Base-by-base conservation (phyloP, 1,284 basidiomycete species). In the Lignosus rhinocerotis region DNA sequence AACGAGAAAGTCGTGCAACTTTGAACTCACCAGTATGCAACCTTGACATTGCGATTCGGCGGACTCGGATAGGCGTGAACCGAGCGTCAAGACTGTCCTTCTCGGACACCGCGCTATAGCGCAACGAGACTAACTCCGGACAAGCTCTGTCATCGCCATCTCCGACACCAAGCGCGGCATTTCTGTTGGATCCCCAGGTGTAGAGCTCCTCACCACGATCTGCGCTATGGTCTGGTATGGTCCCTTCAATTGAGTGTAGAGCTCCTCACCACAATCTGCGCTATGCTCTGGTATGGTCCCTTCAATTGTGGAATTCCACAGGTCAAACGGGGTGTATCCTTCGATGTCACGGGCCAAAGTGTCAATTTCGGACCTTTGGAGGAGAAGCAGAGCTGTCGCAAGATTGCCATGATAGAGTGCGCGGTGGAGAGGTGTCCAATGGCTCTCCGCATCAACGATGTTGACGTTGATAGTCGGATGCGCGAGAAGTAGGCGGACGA, bases 121-220 rank as follows among this genome's bases (percentile, higher is more conserved):
- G 78, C 64, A 91, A 78, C 48, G 81, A 73, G 21, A 98, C 86
- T 49, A 86, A 85, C 64, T 98, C 95, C 0, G 96, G 94, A 66
- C 86, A 84, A 0, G 79, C 70, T 52, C 94, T 85, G 69, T 98
- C 94, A 56, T 88, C 83, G 17, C 83, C 85, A 66, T 96, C 92
- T 2, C 88, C 88, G 16, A 92, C 79, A 3, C 96, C 96, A 12
- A 99, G 84, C 0, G 89, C 82, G 31, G 90, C 92, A 73, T 96
- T 96, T 63, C 89, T 83, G 70, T 98, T 99, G 14, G 84, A 80
- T 14, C 97, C 97, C 96, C 96, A 99, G 0, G 91, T 93, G 66
- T 87, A 92, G 12, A 99, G 76, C 55, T 97, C 88, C 0, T 79
- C 80, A 25, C 73, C 68, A 17, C 70, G 69, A 3, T 69, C 71